Evolutionary conservation across 1,139 yeast genomes (phyloP), one percentile per base, ranked within the genome.

Genomic region (Lodderomyces jiufengensis): DNA sequence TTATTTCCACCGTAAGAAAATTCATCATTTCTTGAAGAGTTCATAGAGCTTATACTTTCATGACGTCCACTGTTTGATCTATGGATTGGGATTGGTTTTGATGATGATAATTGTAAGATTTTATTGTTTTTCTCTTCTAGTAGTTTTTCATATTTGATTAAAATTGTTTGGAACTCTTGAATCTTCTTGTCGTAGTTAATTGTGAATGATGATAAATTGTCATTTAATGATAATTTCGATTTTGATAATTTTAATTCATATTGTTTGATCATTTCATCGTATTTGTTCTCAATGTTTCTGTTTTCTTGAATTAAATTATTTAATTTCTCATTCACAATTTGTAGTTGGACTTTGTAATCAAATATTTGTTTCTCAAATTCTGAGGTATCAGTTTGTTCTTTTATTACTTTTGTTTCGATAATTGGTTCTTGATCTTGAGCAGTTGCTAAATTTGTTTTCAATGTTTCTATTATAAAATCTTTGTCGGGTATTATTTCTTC

Each of bases 61-160:
- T 18, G 20, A 18, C 20, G 20, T 18, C 20, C 20, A 15, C 38
- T 30, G 11, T 36, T 33, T 6, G 32, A 22, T 12, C 32, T 32
- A 2, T 75, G 72, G 14, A 71, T 71, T 7, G 64, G 57, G 14
- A 72, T 69, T 0, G 77, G 76, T 39, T 57, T 61, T 2, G 76
- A 59, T 0, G 69, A 54, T 2, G 69, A 57, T 20, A 70, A 43
- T 39, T 63, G 67, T 6, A 61, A 47, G 3, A 71, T 57, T 28
- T 53, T 52, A 1, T 57, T 43, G 35, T 70, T 69, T 43, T 64
- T 67, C 31, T 64, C 69, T 31, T 66, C 70, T 2, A 72, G 44
- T 13, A 65, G 43, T 2, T 51, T 49, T 46, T 69, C 74, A 43
- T 58, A 68, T 42, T 56, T 61, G 13, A 57, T 40, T 1, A 67